Conservation (phyloP, 371 early-diverging fungal genomes). For the Mortierella sp. region DNA sequence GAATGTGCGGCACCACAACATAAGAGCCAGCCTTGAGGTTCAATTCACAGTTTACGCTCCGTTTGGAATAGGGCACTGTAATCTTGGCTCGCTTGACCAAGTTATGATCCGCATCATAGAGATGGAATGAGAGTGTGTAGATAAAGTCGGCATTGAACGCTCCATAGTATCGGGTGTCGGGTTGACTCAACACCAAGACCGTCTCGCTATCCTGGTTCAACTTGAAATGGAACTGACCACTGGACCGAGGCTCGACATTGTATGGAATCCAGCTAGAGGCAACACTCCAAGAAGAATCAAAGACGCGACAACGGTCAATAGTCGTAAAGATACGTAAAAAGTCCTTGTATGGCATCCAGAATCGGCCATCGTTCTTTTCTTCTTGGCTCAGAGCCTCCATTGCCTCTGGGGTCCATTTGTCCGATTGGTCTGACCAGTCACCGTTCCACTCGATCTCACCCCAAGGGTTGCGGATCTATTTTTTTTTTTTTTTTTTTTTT, state of each 20-base stretch:
- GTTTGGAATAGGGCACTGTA: constrained; percentile 36
- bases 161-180: constrained; percentile 52
- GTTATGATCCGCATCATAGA: constrained; percentile 28
- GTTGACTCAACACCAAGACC: constrained; percentile 44
- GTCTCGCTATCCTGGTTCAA: constrained; percentile 21
- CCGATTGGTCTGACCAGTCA: constrained; percentile 56
- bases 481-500: constrained; percentile 18
- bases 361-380: constrained; percentile 56
- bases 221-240: constrained; percentile 35
- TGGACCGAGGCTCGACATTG: constrained; percentile 50
- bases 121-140: constrained; percentile 42
- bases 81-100: constrained; percentile 38
- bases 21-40: constrained; percentile 38
- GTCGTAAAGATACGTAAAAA: constrained; percentile 52
- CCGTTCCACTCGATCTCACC: constrained; percentile 56
- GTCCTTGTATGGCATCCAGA: constrained; percentile 60
- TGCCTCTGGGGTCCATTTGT: constrained; percentile 54
- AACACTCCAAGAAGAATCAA: constrained; percentile 49
- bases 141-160: constrained; percentile 35
- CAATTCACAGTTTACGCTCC: constrained; percentile 49
- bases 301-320: constrained; percentile 53
- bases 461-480: constrained; percentile 62
- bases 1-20: constrained; percentile 40
- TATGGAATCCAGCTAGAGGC: constrained; percentile 53
- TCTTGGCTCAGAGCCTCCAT: constrained; percentile 41